phyloP scores from a whole-genome alignment of 306 rosid species.

The Adenanthera pavonina region DNA sequence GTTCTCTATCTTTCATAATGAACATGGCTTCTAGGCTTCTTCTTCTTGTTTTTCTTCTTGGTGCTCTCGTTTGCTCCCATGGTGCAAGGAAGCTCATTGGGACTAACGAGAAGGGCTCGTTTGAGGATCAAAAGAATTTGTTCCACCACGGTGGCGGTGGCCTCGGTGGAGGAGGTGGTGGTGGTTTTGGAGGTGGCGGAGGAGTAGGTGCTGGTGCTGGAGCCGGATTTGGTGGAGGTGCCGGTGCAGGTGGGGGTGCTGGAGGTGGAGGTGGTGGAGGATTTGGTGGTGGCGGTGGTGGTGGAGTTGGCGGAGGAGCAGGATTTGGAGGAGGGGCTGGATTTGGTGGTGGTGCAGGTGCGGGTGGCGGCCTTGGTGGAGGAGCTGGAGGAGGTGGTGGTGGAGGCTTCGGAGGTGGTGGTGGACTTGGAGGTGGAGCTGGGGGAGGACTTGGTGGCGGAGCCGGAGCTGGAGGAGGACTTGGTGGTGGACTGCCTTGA shows the following conservation, averaged over 20 bases:
- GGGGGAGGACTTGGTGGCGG: slow-evolving; percentile 70
- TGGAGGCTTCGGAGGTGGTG: slow-evolving; percentile 52
- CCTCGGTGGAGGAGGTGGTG: slow-evolving; percentile 65
- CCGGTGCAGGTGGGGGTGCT: slow-evolving; percentile 45
- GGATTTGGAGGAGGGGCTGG: slow-evolving; percentile 62
- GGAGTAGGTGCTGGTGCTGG: slow-evolving; percentile 53
- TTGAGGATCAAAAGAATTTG: slow-evolving; percentile 53
- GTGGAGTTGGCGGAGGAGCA: slow-evolving; percentile 53
- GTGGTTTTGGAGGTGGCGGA: slow-evolving; percentile 58
- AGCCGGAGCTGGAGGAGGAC: slow-evolving; percentile 35
- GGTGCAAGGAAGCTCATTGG: slow-evolving; percentile 63
- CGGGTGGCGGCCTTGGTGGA: slow-evolving; percentile 38
- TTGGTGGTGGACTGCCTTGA: slow-evolving; percentile 71
- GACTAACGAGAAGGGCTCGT: slow-evolving; percentile 34
- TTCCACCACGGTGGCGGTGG: slow-evolving; percentile 55
- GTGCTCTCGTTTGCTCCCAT: slow-evolving; percentile 59
- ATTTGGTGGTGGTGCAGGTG: slow-evolving; percentile 43
- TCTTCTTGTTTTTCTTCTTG: slow-evolving; percentile 49
- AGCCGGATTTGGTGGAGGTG: slow-evolving; percentile 55
- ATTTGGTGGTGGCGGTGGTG: slow-evolving; percentile 46
- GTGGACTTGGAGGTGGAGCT: slow-evolving; percentile 48
- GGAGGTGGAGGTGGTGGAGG: slow-evolving; percentile 57
- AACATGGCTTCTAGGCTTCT: slow-evolving; percentile 48
- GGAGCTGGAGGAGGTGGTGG: slow-evolving; percentile 60
- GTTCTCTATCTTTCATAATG: not conserved